A percentile compares a stretch with the other conserved stretches of the same genome.
Conservation (phyloP, 2,329 filamentous ascomycete species). For the Hypoxylon sp. region DNA sequence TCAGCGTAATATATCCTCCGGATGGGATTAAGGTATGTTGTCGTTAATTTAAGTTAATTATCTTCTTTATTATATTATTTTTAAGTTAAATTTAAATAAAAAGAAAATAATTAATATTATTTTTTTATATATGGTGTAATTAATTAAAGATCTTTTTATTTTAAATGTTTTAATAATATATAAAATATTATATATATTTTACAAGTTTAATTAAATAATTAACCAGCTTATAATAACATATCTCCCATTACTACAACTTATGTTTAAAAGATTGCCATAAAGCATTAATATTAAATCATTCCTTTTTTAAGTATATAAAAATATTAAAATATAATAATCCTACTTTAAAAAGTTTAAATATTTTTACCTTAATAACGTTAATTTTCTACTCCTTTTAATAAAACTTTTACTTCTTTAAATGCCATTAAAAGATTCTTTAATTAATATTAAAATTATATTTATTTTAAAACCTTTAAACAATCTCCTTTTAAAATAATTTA, state of each 20-base stretch:
- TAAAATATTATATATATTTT: constrained; percentile 3
- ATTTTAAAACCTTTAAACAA: neutral
- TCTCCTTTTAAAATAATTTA: neutral
- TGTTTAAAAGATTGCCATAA: neutral
- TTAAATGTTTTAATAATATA: constrained; percentile 6
- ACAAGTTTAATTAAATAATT: neutral
- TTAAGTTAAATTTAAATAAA: neutral
- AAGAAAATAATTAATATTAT: neutral
- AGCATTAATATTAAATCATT: neutral
- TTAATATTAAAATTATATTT: neutral
- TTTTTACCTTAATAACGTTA: too few species aligned
- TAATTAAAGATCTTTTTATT: neutral
- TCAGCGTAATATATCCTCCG: too few species aligned
- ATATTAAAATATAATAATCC: too few species aligned
- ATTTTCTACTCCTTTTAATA: too few species aligned
- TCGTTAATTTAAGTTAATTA: neutral
- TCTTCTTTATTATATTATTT: neutral
- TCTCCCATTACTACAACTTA: neutral
- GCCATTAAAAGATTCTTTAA: too few species aligned
- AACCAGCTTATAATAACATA: neutral
- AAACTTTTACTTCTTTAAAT: too few species aligned
- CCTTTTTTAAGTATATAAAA: too few species aligned
- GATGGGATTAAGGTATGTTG: too few species aligned
- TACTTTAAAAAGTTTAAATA: too few species aligned
- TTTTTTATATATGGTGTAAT: neutral